These are phyloP conservation scores for Hondaea fermentalgiana DNA, from an alignment of 108 stramenopile species.

Conservation along the genomic window DNA sequence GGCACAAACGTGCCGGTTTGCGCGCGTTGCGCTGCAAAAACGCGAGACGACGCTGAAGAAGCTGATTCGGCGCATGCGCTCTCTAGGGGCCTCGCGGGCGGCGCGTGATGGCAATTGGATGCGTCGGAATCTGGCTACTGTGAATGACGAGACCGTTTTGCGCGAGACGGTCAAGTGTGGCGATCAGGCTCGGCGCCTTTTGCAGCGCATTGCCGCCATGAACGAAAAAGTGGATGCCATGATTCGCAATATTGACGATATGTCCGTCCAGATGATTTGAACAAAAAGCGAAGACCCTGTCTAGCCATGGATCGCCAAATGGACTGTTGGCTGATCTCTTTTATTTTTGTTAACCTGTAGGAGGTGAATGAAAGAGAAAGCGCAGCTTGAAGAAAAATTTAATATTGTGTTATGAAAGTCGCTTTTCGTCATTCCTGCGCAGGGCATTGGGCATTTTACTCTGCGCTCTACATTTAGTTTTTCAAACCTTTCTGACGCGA, in stretches of 20 bases:
- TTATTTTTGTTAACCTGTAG: too few species aligned
- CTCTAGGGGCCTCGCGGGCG: neutral
- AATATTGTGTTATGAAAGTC: too few species aligned
- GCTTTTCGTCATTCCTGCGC: too few species aligned
- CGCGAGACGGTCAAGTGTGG: neutral
- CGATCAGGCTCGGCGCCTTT: neutral
- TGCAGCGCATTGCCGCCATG: neutral
- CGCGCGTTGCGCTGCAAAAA: neutral
- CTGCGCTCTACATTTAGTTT: too few species aligned
- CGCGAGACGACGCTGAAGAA: neutral
- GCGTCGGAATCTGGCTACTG: neutral
- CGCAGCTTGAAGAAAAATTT: too few species aligned
- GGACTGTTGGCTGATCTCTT: too few species aligned
- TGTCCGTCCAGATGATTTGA: neutral
- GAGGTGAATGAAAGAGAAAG: too few species aligned
- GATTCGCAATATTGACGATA: neutral
- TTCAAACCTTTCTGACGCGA: too few species aligned
- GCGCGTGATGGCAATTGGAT: neutral
- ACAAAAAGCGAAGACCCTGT: neutral
- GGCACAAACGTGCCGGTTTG: neutral
- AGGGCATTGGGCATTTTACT: too few species aligned
- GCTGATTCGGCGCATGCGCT: neutral
- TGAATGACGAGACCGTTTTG: neutral
- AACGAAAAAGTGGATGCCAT: neutral
- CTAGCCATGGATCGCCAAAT: too few species aligned